Evolutionary conservation across 331 rosid species (phyloP).

Genomic region (Quercus tomentella): DNA sequence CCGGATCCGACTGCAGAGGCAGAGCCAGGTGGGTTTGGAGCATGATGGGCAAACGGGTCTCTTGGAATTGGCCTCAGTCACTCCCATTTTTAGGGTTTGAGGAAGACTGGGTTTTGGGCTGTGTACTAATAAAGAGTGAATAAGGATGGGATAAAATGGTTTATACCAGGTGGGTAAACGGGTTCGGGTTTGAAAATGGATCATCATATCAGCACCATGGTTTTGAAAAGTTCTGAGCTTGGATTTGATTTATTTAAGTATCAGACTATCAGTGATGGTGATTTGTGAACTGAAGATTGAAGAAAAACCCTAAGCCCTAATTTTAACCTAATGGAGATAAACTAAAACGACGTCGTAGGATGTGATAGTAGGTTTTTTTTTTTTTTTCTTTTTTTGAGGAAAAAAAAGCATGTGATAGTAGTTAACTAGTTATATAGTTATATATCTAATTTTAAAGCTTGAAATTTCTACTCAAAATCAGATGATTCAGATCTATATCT

Average conservation of each 20-base stretch:
- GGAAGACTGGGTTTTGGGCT: neutral
- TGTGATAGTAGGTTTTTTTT: too few species aligned
- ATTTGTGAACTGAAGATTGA: too few species aligned
- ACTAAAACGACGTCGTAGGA: neutral
- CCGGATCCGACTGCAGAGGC: conserved; percentile 64
- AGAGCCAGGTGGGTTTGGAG: conserved; percentile 60
- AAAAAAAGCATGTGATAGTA: too few species aligned
- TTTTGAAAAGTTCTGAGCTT: neutral
- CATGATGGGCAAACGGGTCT: conserved; percentile 67
- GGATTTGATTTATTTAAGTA: neutral
- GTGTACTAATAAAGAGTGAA: neutral
- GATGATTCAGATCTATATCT: too few species aligned
- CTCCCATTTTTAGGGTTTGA: conserved; percentile 32
- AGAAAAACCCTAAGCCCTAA: neutral
- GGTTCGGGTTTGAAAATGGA: neutral
- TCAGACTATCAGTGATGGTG: neutral
- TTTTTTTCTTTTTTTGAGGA: too few species aligned
- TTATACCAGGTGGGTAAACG: conserved; percentile 2
- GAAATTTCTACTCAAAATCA: too few species aligned
- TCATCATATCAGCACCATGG: neutral
- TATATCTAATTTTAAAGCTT: too few species aligned
- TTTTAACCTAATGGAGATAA: neutral
- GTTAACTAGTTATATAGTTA: too few species aligned
- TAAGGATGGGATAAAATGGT: neutral
- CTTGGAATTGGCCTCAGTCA: conserved; percentile 27